Evolutionary conservation across 1,284 basidiomycete genomes (phyloP), one percentile per base, ranked within the genome.

Genomic region (Boletus sp.): DNA sequence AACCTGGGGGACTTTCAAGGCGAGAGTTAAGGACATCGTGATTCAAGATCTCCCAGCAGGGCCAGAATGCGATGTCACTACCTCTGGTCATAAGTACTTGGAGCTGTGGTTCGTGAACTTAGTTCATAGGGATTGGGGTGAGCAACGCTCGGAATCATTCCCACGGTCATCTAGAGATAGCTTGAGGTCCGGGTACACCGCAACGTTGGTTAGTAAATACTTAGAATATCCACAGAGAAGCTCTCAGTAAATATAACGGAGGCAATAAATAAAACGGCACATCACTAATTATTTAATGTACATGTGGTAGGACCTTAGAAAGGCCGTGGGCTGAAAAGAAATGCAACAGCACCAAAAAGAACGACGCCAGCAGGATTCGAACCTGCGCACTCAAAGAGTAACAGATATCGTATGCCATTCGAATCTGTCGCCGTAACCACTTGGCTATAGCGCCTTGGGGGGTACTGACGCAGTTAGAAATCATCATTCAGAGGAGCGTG

Each of bases 381-480:
- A 72, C 70, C 70, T 76, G 72, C 73, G 77, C 74, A 67, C 76
- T 72, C 73, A 44, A 68, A 78, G 75, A 72, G 75, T 68, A 74
- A 74, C 76, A 74, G 73, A 74, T 77, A 51, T 62, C 63, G 55
- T 67, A 60, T 65, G 54, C 12, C 65, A 59, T 81, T 81, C 80
- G 79, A 67, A 78, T 79, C 78, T 78, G 76, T 79, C 78, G 78
- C 78, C 77, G 77, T 80, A 80, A 80, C 79, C 79, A 80, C 78
- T 80, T 79, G 78, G 79, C 79, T 79, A 80, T 78, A 75, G 72
- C 71, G 74, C 70, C 65, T 49, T 49, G 1, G 81, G 22, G 22
- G 6, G 36, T 36, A 6, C 13, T 36, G 15, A 7, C 15, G 7
- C 35, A 36, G 7, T 36, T 36, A 36, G 2, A 36, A 36, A 36